phyloP scores from a whole-genome alignment of 2,329 filamentous ascomycete species.

The Ophiostoma piceae region DNA sequence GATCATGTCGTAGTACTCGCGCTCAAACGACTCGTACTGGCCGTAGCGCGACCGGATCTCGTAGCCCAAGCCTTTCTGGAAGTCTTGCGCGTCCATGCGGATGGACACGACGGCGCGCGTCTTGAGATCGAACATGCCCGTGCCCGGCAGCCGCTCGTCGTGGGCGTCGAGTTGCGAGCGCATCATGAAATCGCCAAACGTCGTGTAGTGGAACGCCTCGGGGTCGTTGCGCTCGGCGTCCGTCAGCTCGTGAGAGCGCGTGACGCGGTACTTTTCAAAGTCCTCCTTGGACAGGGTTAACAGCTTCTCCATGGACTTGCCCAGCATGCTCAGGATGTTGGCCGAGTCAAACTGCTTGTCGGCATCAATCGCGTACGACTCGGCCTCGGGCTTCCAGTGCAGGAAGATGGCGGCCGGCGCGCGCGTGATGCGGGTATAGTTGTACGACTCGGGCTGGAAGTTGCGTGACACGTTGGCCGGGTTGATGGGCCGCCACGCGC shows the following conservation, averaged over 20 bases:
- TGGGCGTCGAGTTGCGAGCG: slow-evolving; percentile 90
- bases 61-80: slow-evolving; percentile 74
- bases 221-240: slow-evolving; percentile 66
- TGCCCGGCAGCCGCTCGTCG: slow-evolving; percentile 78
- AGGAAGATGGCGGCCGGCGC: slow-evolving; percentile 77
- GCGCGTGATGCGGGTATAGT: slow-evolving; percentile 67
- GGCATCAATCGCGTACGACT: slow-evolving; percentile 89
- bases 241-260: slow-evolving; percentile 61
- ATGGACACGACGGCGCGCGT: slow-evolving; percentile 88
- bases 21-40: slow-evolving; percentile 83
- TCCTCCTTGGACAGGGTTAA: slow-evolving; percentile 76
- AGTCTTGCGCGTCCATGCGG: slow-evolving; percentile 74
- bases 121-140: slow-evolving; percentile 93
- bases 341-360: slow-evolving; percentile 86
- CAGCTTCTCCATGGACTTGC: slow-evolving; percentile 94
- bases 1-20: slow-evolving; percentile 96
- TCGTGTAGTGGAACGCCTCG: slow-evolving; percentile 84
- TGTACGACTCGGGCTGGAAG: slow-evolving; percentile 56
- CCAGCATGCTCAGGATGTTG: slow-evolving; percentile 84
- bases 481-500: slow-evolving; percentile 71
- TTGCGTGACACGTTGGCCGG: slow-evolving; percentile 59
- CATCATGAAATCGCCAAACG: slow-evolving; percentile 82
- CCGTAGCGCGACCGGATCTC: slow-evolving; percentile 74
- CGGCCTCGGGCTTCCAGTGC: slow-evolving; percentile 70
- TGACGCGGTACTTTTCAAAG: slow-evolving; percentile 76